Conservation (phyloP, 352 stramenopile genomes). For the Pythium utonaiense region DNA sequence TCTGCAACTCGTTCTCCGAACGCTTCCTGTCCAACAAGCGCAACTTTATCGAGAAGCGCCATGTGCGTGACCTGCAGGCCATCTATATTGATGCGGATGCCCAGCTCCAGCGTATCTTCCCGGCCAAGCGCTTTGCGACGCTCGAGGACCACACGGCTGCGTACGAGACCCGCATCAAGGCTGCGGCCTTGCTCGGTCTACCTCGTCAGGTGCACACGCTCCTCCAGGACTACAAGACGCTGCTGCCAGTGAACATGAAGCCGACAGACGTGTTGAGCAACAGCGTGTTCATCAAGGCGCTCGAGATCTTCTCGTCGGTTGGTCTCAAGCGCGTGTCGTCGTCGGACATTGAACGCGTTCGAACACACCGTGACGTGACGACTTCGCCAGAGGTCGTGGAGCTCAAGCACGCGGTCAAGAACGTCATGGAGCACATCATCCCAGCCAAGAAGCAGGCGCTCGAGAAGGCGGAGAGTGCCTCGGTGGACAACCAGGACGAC, state of each 20-base stretch:
- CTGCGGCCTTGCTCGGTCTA: conserved; percentile 52
- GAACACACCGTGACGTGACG: conserved; percentile 1
- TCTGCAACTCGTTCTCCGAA: conserved; percentile 59
- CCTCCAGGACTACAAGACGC: conserved; percentile 58
- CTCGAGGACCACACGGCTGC: conserved; percentile 46
- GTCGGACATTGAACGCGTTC: conserved; percentile 7
- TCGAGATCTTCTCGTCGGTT: conserved; percentile 24
- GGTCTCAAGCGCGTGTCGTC: conserved; percentile 6
- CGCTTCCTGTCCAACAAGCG: conserved; percentile 45
- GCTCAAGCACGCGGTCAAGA: conserved; percentile 5
- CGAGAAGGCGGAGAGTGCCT: background rate
- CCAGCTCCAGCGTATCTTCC: conserved; percentile 53
- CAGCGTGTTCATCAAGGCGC: conserved; percentile 22
- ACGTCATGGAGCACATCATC: conserved; percentile 8
- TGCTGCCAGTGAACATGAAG: conserved; percentile 9
- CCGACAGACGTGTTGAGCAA: conserved; percentile 1
- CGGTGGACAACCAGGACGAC: background rate
- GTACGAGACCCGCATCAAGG: conserved; percentile 59
- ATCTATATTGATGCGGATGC: conserved; percentile 57
- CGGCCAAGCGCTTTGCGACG: conserved; percentile 32
- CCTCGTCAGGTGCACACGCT: conserved; percentile 38
- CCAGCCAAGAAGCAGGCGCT: conserved; percentile 4
- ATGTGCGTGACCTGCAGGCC: conserved; percentile 49
- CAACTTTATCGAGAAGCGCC: conserved; percentile 29
- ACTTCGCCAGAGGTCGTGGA: conserved; percentile 1